phyloP scores from a whole-genome alignment of 805 yeast species.

The Suhomyces kilbournensis region DNA sequence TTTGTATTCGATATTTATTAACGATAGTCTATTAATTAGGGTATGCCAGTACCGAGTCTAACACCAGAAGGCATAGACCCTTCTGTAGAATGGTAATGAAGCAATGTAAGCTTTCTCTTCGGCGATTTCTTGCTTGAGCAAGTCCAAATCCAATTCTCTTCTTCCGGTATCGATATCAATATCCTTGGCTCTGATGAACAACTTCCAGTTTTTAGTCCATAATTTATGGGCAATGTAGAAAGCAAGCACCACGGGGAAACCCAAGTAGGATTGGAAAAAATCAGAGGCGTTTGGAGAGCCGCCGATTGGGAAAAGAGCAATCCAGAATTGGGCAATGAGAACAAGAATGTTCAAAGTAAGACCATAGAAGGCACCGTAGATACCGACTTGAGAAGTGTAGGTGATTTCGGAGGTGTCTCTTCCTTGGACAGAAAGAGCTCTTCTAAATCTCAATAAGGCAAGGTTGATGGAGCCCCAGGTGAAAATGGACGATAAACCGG shows the following conservation, averaged over 20 bases:
- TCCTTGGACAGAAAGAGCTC: conserved; percentile 55
- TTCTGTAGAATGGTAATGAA: conserved; percentile 44
- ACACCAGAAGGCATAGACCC: conserved; percentile 60
- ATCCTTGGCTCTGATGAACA: conserved; percentile 43
- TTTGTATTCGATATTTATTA: not conserved
- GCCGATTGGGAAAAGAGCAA: conserved; percentile 38
- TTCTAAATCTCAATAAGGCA: conserved; percentile 62
- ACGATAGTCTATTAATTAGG: not conserved
- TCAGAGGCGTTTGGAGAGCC: conserved; percentile 30
- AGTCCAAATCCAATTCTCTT: conserved; percentile 56
- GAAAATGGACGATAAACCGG: conserved; percentile 74
- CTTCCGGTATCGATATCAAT: conserved; percentile 66
- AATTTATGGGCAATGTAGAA: conserved; percentile 45
- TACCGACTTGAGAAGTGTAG: conserved; percentile 37
- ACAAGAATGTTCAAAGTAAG: conserved; percentile 32
- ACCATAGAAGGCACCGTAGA: conserved; percentile 35
- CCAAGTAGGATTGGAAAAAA: conserved; percentile 47
- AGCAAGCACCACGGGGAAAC: conserved; percentile 43
- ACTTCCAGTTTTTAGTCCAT: conserved; percentile 45
- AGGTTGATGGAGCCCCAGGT: conserved; percentile 76
- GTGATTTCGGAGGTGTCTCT: conserved; percentile 35
- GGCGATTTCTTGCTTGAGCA: conserved; percentile 52
- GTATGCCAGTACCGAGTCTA: conserved; percentile 13
- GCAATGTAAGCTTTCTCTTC: conserved; percentile 54
- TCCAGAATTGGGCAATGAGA: conserved; percentile 42